Base-by-base conservation (phyloP, 192 early-diverging fungal genomes). In the Coemansia sp. region DNA sequence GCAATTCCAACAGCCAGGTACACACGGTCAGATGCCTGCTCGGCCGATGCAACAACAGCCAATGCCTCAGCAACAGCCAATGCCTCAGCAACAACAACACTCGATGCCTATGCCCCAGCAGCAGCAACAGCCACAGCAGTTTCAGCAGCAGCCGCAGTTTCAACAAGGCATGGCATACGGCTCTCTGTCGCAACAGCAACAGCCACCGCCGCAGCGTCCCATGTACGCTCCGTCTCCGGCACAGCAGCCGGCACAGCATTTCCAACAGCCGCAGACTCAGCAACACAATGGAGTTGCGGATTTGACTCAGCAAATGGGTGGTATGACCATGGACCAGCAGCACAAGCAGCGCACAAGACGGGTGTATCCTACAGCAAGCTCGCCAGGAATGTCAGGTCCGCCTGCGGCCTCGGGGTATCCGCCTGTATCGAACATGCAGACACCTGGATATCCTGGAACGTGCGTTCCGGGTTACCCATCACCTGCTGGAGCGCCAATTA, bases 241-340 rank as follows among this genome's bases (percentile, higher is more conserved):
- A 10, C 62, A 61, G 44, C 47, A 44, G 36, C 31, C 28, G 28
- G 34, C 25, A 11, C 67, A 40, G 56, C 31, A 31, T 31, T 7
- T 31, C 6, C 48, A 40, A 34, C 64, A 61, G 20, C 67, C 49
- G 20, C 66, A 60, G 26, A 36, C 71, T 17, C 25, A 55, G 11
- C 50, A 25, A 11, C 25, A 54, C n/a, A 26, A 15, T 15, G 63
- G 56, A 14, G 57, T 67, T 46, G 52, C 67, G 6, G 63, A 52
- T 4, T 64, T 68, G 15, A 56, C 61, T 17, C 69, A 72, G 61
- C 69, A 78, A 52, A 78, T 73, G 73, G 66, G 64, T 15, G 61
- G 61, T 28, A 72, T 73, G 66, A 64, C 34, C 58, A 56, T 82
- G 48, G 64, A 49, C 26, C 71, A 68, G 48, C 63, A 56, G 49